Conservation (phyloP, 495 filamentous ascomycete species). For the Rhizodiscina lignyota region DNA sequence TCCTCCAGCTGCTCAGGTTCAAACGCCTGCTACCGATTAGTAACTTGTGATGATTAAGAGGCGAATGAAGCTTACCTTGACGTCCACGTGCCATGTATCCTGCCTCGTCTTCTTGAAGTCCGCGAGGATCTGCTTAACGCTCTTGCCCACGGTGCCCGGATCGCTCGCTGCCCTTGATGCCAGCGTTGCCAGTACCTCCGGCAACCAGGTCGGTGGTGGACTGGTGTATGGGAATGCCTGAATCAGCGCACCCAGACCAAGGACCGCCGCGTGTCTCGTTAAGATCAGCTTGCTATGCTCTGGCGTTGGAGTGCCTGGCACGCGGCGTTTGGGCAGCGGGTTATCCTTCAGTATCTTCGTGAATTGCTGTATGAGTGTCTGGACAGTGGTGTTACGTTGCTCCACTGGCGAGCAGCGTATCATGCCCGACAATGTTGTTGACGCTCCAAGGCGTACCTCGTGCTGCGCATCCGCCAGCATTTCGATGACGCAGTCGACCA, state of each 20-base stretch:
- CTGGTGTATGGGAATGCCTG: conserved; percentile 96
- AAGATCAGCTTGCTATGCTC: conserved; percentile 69
- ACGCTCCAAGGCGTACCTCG: conserved; percentile 87
- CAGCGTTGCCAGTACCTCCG: conserved; percentile 74
- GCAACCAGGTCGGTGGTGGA: conserved; percentile 86
- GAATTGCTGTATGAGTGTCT: conserved; percentile 61
- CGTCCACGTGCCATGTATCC: conserved; percentile 96
- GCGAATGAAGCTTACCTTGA: conserved; percentile 51
- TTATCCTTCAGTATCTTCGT: conserved; percentile 58
- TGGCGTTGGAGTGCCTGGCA: conserved; percentile 52
- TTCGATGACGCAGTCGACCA: conserved; percentile 78
- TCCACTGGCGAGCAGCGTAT: conserved; percentile 84
- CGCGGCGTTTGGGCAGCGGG: conserved; percentile 62
- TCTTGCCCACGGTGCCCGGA: conserved; percentile 85
- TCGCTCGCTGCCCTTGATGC: conserved; percentile 75
- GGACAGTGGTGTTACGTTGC: conserved; percentile 61
- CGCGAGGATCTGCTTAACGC: conserved; percentile 86
- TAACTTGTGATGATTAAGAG: conserved; percentile 2
- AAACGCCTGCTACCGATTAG: conserved; percentile 49
- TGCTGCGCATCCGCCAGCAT: conserved; percentile 90
- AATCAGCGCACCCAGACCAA: conserved; percentile 80
- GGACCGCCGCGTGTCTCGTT: conserved; percentile 72
- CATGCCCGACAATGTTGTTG: conserved; percentile 89
- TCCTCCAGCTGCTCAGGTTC: conserved; percentile 85
- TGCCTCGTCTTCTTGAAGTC: conserved; percentile 99